phyloP scores from a whole-genome alignment of 106 monocot genomes.

The Dioscorea alata region DNA sequence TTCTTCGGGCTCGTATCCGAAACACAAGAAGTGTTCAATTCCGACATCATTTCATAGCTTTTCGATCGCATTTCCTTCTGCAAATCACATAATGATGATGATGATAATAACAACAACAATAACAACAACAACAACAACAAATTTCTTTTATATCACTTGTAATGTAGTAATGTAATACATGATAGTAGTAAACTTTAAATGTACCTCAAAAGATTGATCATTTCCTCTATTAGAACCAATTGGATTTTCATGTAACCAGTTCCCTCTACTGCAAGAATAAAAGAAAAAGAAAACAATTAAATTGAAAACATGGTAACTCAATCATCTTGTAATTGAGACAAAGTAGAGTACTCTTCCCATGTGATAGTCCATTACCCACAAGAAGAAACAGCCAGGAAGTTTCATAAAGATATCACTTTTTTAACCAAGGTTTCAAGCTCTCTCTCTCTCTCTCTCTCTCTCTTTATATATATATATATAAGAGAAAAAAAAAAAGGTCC shows the following conservation, averaged over 20 bases:
- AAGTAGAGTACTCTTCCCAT: slow-evolving; percentile 31
- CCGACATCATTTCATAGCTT: slow-evolving; percentile 27
- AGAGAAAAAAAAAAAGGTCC: not conserved
- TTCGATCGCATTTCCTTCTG: slow-evolving; percentile 46
- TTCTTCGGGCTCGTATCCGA: slow-evolving; percentile 34
- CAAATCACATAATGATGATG: not conserved
- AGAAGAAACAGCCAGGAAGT: slow-evolving; percentile 26
- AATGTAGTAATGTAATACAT: no score
- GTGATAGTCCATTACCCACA: slow-evolving; percentile 32
- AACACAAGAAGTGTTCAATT: slow-evolving; percentile 55
- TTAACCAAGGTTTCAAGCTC: slow-evolving; percentile 8
- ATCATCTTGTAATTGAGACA: slow-evolving; percentile 18
- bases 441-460: no score
- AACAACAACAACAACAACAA: no score
- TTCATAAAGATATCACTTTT: slow-evolving; percentile 20
- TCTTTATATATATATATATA: no score
- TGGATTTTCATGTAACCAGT: slow-evolving; percentile 46
- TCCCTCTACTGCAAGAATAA: slow-evolving; percentile 37
- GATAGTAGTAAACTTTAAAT: no score
- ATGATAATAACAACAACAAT: no score
- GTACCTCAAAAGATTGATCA: slow-evolving; percentile 48
- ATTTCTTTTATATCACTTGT: no score
- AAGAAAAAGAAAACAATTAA: slow-evolving; percentile 11
- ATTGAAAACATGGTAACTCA: slow-evolving; percentile 11
- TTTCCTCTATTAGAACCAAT: slow-evolving; percentile 29